Evolutionary conservation across 2,329 filamentous ascomycete genomes (phyloP), one percentile per base, ranked within the genome.

Genomic region (Aspergillus neoniger): DNA sequence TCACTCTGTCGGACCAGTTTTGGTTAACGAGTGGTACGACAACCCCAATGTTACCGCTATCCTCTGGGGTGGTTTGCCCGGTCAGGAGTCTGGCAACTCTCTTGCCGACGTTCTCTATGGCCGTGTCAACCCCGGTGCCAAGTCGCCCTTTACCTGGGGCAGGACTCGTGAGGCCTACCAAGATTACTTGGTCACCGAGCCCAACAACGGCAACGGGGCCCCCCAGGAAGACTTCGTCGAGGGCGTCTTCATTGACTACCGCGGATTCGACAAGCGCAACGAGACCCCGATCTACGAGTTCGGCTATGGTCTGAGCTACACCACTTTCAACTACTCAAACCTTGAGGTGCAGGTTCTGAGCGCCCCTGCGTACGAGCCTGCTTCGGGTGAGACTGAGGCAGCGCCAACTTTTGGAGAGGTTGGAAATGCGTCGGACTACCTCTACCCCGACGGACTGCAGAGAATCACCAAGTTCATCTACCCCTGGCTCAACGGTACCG

Each of bases 1-100:
- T 61, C 94, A 98, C 80, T 92, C 90, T 1, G 86, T 88, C 3
- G 92, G 92, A 0, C 87, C 93, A 0, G 90, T 96, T 4, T 79
- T 96, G 0, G 77, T 97, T 23, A 86, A 87, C 12, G 85, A 91
- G 51, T 82, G 80, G 78, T 76, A 80, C 36, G 70, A 79, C 58
- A 76, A 89, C 69, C 84, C 85, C 3, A 91, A 91, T 69, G 84
- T 94, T 64, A 90, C 88, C 52, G 90, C 88, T 39, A 88, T 93
- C 59, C 80, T 92, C 17, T 92, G 88, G 84, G 89, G 89, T 49
- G 89, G 89, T 68, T 80, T 92, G 44, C 89, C 89, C 0, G 89
- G 89, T 30, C 86, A 92, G 69, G 88, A 93, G 76, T 90, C 85
- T 66, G 90, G 90, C 10, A 91, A 91, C 69, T 84, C 88, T 3